These are phyloP conservation scores for Lobulomyces angularis DNA, from an alignment of 192 early-diverging fungal species.

Conservation along the genomic window DNA sequence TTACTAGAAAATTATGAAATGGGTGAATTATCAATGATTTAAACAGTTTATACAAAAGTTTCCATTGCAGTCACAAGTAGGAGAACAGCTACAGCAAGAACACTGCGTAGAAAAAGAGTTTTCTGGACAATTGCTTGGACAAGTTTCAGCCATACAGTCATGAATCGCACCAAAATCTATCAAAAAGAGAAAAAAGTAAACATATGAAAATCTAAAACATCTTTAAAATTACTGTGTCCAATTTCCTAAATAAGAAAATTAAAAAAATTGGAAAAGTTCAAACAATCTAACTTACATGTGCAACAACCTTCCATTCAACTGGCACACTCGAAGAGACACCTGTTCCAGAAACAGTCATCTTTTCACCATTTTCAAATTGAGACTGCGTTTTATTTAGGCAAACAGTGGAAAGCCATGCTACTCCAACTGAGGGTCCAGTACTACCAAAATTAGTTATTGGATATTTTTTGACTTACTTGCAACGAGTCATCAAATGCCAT, in stretches of 20 bases:
- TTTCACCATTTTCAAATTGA: conserved; percentile 10
- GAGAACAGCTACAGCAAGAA: conserved; percentile 61
- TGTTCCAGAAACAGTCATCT: conserved; percentile 54
- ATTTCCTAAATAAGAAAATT: background rate
- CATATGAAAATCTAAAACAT: conserved; percentile 1
- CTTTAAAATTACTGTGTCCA: background rate
- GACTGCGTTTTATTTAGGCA: conserved; percentile 43
- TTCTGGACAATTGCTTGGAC: conserved; percentile 22
- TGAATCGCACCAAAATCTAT: conserved; percentile 65
- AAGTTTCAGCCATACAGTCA: conserved; percentile 65
- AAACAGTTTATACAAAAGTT: conserved; percentile 21
- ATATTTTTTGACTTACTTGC: conserved; percentile 20
- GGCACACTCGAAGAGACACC: conserved; percentile 72
- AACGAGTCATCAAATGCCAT: conserved; percentile 88
- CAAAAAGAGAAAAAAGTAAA: background rate
- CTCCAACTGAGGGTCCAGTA: conserved; percentile 68
- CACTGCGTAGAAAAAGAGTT: conserved; percentile 16
- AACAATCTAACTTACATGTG: conserved; percentile 87
- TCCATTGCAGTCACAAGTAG: conserved; percentile 36
- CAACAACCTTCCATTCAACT: conserved; percentile 89
- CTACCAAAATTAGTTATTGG: conserved; percentile 21
- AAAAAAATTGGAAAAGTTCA: conserved; percentile 23
- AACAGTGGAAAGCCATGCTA: conserved; percentile 73
- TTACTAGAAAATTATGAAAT: conserved; percentile 3
- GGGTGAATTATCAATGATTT: background rate